Evolutionary conservation across 2,329 filamentous ascomycete species (phyloP), one percentile per base, ranked within the genome.

Genomic region (Beauveria sp.): DNA sequence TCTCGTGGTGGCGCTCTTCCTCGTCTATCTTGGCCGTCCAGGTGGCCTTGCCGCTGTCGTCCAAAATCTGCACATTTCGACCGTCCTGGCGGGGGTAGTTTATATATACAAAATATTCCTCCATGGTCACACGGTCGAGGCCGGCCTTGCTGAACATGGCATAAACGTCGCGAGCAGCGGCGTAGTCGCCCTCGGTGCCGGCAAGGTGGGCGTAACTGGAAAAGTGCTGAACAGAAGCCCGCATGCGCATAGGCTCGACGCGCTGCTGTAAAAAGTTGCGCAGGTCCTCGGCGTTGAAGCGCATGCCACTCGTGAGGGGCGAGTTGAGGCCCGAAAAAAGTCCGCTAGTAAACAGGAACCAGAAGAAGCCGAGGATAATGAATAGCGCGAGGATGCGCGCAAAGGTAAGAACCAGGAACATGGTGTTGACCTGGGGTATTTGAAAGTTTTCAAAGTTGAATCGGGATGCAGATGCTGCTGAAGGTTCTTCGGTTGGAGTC

Each of bases 101-200:
- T 69, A 98, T 78, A 71, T 97, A 98, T 18, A 96, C 93, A 68
- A 88, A 82, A 73, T 90, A 96, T 70, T 91, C 85, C 68, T 96
- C 89, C 69, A 91, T 81, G 55, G 79, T 77, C 28, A 96, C 86
- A 62, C 88, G 80, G 67, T 96, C 92, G 70, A 99, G 80, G 4
- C 85, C 83, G 51, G 87, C 86, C 56, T 81, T 81, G 66, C 78
- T 77, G 74, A 97, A 96, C 72, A 88, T 83, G 68, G 86, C 86
- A 73, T 93, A 83, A 60, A 97, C 85, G 78, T 93, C 96, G 77
- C 91, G 84, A 8, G 91, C 93, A 60, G 96, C 81, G 51, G 88
- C 90, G 68, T 88, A 92, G 75, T 96, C 93, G 53, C 95, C 95
- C 76, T 96, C 88, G 3, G 92, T 96, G n/a, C 95, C 95, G 2